A percentile compares a stretch with the other conserved stretches of the same genome.
Conservation (phyloP, 2,329 filamentous ascomycete genomes). For the Berkeleyomyces basicola region DNA sequence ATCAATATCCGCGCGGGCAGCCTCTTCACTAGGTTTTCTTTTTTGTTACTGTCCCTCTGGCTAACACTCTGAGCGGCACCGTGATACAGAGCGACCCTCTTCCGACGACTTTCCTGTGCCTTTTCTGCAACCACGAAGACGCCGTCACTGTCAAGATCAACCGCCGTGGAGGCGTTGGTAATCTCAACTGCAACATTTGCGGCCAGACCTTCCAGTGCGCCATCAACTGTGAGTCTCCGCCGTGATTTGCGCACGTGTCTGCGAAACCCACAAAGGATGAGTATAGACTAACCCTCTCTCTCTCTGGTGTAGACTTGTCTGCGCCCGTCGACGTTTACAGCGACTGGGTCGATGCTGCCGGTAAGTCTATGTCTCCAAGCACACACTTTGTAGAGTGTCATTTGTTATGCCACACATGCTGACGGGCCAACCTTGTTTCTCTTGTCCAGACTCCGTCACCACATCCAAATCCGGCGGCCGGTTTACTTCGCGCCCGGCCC, state of each 20-base stretch:
- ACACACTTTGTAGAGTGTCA: neutral
- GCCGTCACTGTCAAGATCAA: slow-evolving; percentile 82
- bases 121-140: slow-evolving; percentile 97
- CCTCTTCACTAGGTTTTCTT: neutral
- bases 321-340: slow-evolving; percentile 90
- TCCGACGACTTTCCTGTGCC: slow-evolving; percentile 76
- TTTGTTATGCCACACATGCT: neutral
- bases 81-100: slow-evolving; percentile 48
- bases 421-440: neutral
- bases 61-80: slow-evolving; percentile 12
- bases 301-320: slow-evolving; percentile 51
- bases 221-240: slow-evolving; percentile 60
- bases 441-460: slow-evolving; percentile 7
- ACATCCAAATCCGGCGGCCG: slow-evolving; percentile 8
- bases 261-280: neutral
- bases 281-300: neutral
- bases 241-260: neutral
- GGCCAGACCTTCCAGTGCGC: slow-evolving; percentile 84
- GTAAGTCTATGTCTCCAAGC: slow-evolving; percentile 23
- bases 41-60: neutral
- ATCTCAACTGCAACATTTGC: slow-evolving; percentile 80
- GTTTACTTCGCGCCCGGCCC: slow-evolving; percentile 8
- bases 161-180: slow-evolving; percentile 77
- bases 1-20: too few species aligned
- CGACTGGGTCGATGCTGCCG: slow-evolving; percentile 86